These are phyloP conservation scores for Phytophthora palmivora DNA, from an alignment of 352 stramenopile species.

Conservation along the genomic window DNA sequence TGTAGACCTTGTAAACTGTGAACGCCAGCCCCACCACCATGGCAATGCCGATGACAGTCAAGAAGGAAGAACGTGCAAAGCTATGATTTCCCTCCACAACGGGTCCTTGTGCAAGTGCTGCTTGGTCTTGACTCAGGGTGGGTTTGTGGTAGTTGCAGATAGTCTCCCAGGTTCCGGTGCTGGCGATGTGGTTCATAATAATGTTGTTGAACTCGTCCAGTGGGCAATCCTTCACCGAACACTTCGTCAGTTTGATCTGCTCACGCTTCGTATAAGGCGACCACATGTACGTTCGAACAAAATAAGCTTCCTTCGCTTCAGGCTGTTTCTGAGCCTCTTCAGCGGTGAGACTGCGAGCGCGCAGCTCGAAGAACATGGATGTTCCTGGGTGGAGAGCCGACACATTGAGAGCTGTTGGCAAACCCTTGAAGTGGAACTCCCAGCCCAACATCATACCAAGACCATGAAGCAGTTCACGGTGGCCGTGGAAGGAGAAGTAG, in stretches of 20 bases:
- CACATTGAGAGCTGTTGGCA: constrained; percentile 71
- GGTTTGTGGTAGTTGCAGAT: constrained; percentile 80
- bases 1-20: constrained; percentile 60
- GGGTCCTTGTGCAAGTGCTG: constrained; percentile 14
- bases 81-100: constrained; percentile 12
- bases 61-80: constrained; percentile 35
- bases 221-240: constrained; percentile 71
- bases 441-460: constrained; percentile 84
- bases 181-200: constrained; percentile 67
- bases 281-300: constrained; percentile 82
- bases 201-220: constrained; percentile 81
- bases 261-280: constrained; percentile 70
- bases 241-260: constrained; percentile 81
- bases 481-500: constrained; percentile 86
- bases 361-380: constrained; percentile 87
- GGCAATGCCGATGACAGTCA: constrained; percentile 54
- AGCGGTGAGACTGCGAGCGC: constrained; percentile 32
- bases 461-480: constrained; percentile 80
- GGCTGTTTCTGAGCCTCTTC: constrained; percentile 27
- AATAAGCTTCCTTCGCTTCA: constrained; percentile 52
- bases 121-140: constrained; percentile 21
- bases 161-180: constrained; percentile 80
- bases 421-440: constrained; percentile 75
- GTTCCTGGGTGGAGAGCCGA: constrained; percentile 73
- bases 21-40: constrained; percentile 57